These are phyloP conservation scores for Candida railenensis DNA, from an alignment of 805 yeast genomes.

Conservation along the genomic window DNA sequence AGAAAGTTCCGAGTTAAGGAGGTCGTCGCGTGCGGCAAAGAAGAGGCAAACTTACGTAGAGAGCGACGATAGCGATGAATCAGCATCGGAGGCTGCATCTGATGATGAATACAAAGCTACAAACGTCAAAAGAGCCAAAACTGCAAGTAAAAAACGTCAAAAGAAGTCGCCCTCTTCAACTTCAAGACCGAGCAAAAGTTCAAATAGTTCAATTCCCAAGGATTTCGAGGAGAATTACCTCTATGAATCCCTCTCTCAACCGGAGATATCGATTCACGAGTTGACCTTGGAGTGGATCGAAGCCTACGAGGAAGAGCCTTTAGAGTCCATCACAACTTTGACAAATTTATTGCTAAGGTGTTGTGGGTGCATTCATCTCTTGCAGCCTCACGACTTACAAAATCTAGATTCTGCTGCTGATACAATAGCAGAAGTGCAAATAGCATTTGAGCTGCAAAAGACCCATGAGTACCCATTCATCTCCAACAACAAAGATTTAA, in stretches of 20 bases:
- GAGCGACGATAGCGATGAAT: conserved; percentile 2
- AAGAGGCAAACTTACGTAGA: conserved; percentile 7
- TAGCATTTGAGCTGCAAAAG: conserved; percentile 57
- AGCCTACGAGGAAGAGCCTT: conserved; percentile 29
- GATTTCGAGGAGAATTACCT: conserved; percentile 25
- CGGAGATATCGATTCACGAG: conserved; percentile 30
- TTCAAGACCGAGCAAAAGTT: neutral
- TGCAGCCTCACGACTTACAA: conserved; percentile 73
- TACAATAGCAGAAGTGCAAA: conserved; percentile 71
- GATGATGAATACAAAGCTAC: conserved; percentile 6
- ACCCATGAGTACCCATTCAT: conserved; percentile 69
- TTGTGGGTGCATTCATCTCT: conserved; percentile 67
- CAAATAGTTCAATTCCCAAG: neutral
- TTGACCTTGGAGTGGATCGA: conserved; percentile 42
- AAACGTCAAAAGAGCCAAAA: conserved; percentile 4
- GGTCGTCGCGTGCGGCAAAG: conserved; percentile 8
- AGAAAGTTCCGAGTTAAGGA: conserved; percentile 5
- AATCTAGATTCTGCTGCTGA: conserved; percentile 69
- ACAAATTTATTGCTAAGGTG: conserved; percentile 68
- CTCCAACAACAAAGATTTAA: conserved; percentile 47
- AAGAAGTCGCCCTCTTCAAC: neutral
- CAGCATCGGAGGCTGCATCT: neutral
- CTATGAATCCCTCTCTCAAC: conserved; percentile 28
- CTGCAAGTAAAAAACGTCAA: neutral
- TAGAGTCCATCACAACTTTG: conserved; percentile 55